A percentile compares a stretch with the other conserved stretches of the same genome.
Conservation (phyloP, 129 eudicot species). For the Gnaphalium uliginosum region DNA sequence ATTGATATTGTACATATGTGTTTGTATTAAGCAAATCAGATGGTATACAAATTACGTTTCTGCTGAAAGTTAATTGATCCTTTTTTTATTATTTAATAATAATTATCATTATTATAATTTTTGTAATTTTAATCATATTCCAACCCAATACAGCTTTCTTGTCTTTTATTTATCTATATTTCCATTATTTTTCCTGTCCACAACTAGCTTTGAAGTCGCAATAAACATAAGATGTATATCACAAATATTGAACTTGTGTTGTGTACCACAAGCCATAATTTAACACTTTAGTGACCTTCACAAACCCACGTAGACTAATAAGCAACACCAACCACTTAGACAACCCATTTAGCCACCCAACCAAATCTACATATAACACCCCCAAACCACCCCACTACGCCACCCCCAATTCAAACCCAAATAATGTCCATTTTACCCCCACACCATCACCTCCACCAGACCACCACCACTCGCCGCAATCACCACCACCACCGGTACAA, state of each 20-base stretch:
- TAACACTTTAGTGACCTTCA: constrained; percentile 24
- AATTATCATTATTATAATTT: too few relatives aligned
- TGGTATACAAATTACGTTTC: too few relatives aligned
- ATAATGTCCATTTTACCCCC: constrained; percentile 56
- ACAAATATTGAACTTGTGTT: constrained; percentile 13
- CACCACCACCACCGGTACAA: background rate
- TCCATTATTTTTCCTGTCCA: constrained; percentile 16
- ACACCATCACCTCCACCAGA: constrained; percentile 38
- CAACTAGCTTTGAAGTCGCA: constrained; percentile 9
- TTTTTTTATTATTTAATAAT: too few relatives aligned
- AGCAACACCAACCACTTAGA: constrained; percentile 15
- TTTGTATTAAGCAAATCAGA: too few relatives aligned
- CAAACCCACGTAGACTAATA: constrained; percentile 36
- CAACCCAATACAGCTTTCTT: background rate
- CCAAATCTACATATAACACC: constrained; percentile 5
- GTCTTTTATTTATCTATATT: background rate
- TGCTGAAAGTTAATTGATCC: too few relatives aligned
- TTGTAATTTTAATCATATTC: background rate
- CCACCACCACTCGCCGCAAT: constrained; percentile 1
- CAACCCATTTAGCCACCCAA: too few relatives aligned
- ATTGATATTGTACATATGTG: too few relatives aligned
- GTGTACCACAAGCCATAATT: constrained; percentile 18
- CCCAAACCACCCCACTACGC: background rate
- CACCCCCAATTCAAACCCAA: constrained; percentile 9
- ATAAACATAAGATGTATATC: background rate